Evolutionary conservation across 2,329 filamentous ascomycete species (phyloP), one percentile per base, ranked within the genome.

Genomic region (Alternaria triticimaculans): DNA sequence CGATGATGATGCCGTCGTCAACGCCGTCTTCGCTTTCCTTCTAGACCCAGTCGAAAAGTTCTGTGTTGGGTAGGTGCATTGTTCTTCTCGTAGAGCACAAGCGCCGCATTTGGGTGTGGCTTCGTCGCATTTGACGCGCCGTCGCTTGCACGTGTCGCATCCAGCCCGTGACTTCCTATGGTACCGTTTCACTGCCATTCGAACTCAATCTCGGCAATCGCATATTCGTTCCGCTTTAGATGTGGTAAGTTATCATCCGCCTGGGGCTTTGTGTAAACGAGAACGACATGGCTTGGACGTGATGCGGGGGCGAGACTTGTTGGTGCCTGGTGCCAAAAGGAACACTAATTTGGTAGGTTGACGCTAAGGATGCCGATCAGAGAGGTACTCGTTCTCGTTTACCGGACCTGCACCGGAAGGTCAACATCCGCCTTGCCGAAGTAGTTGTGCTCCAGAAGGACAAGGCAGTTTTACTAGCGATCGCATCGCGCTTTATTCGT

Each of bases 71-170:
- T 51, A 51, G 18, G 20, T 33, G 26, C 49, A 51, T 51, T 20
- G 11, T 30, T 51, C 49, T 10, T 51, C 18, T 51, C 49, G n/a
- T 51, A 30, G 12, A 51, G 18, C 12, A 51, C 49, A 51, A 33
- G 49, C 26, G n/a, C 26, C 28, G 30, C 49, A 51, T 33, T 30
- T 51, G 5, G 49, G 49, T 51, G 28, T 51, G 23, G 49, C 49
- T 51, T 51, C 26, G 26, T 51, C 49, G 30, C 49, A 51, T 51
- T 51, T 51, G 26, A 51, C 49, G 18, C 49, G 49, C 26, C 49
- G 49, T 51, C 26, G 26, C 49, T 51, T 51, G 26, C 49, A 51
- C 49, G 49, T 51, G 26, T 51, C 49, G 26, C 49, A 51, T 51
- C 49, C 49, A 51, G 49, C 26, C 49, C 49, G 48, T 5, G 46